Conservation (phyloP, 192 early-diverging fungal species). For the Coemansia sp. region DNA sequence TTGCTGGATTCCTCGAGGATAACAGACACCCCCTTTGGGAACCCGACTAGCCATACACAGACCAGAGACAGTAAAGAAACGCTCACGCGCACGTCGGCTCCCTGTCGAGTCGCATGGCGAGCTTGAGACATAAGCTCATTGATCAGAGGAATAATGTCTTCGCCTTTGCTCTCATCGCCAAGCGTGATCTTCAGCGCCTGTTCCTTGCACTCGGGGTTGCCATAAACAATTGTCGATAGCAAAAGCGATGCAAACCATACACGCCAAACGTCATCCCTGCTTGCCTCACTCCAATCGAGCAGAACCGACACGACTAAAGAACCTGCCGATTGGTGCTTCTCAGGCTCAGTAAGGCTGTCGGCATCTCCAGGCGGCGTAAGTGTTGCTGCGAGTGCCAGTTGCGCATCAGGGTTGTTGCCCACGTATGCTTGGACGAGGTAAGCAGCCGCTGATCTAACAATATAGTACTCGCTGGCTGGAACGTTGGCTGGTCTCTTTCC, state of each 20-base stretch:
- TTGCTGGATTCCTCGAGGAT: slow-evolving; percentile 89
- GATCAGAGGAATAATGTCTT: slow-evolving; percentile 84
- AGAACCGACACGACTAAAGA: slow-evolving; percentile 83
- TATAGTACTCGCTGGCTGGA: slow-evolving; percentile 61
- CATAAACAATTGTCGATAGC: slow-evolving; percentile 76
- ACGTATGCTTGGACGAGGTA: slow-evolving; percentile 82
- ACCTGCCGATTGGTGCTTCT: slow-evolving; percentile 75
- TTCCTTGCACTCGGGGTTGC: slow-evolving; percentile 76
- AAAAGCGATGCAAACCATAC: slow-evolving; percentile 88
- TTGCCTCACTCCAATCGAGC: slow-evolving; percentile 71
- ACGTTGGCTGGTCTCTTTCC: slow-evolving; percentile 57
- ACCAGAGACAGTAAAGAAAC: slow-evolving; percentile 82
- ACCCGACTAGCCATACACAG: slow-evolving; percentile 84
- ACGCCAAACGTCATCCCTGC: slow-evolving; percentile 74
- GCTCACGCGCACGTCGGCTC: slow-evolving; percentile 68
- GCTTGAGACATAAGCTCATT: slow-evolving; percentile 79
- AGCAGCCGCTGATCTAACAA: slow-evolving; percentile 79
- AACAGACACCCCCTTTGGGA: slow-evolving; percentile 75
- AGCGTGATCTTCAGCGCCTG: slow-evolving; percentile 73
- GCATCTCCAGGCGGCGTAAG: slow-evolving; percentile 65
- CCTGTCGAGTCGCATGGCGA: slow-evolving; percentile 63
- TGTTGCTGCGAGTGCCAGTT: slow-evolving; percentile 85
- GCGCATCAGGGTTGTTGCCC: slow-evolving; percentile 83
- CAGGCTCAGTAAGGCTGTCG: slow-evolving; percentile 18
- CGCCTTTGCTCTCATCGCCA: slow-evolving; percentile 72